These are phyloP conservation scores for Nothomitra cinnamomea DNA, from an alignment of 2,329 filamentous ascomycete genomes.

Conservation along the genomic window DNA sequence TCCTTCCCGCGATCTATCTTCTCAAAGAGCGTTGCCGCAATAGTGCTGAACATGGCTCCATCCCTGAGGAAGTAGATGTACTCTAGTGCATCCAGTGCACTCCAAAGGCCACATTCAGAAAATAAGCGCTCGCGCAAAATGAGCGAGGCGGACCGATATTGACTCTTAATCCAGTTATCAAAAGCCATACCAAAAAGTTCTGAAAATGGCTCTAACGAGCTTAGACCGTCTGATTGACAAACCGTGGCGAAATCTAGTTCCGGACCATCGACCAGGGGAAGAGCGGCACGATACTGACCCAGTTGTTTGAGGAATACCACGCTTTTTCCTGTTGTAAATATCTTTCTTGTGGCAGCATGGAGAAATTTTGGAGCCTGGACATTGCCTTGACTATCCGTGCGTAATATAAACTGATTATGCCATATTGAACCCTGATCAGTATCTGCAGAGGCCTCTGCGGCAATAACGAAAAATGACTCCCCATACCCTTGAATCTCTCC, in stretches of 20 bases:
- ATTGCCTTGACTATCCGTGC: slow-evolving; percentile 38
- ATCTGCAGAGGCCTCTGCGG: slow-evolving; percentile 33
- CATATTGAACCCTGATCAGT: slow-evolving; percentile 48
- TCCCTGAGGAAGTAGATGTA: slow-evolving; percentile 63
- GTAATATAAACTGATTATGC: slow-evolving; percentile 56
- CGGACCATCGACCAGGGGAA: slow-evolving; percentile 12
- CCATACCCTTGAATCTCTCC: slow-evolving; percentile 51
- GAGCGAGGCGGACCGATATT: slow-evolving; percentile 51
- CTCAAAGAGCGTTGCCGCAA: slow-evolving; percentile 55
- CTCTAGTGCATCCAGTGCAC: slow-evolving; percentile 48
- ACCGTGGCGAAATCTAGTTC: slow-evolving; percentile 39
- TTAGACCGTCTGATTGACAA: slow-evolving; percentile 27
- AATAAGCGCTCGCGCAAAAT: slow-evolving; percentile 51
- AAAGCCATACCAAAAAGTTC: slow-evolving; percentile 59
- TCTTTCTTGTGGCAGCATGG: slow-evolving; percentile 46
- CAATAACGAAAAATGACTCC: slow-evolving; percentile 58
- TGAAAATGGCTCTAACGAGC: slow-evolving; percentile 46
- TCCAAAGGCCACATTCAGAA: slow-evolving; percentile 47
- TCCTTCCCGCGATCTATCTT: slow-evolving; percentile 45
- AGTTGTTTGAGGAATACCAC: slow-evolving; percentile 68
- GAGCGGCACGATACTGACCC: slow-evolving; percentile 29
- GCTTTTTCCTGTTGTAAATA: slow-evolving; percentile 80
- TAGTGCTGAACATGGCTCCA: slow-evolving; percentile 46
- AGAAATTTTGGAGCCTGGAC: slow-evolving; percentile 62
- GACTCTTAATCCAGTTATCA: slow-evolving; percentile 57